Evolutionary conservation across 306 rosid species (phyloP), one percentile per base, ranked within the genome.

Genomic region (Rubus parviflorus): DNA sequence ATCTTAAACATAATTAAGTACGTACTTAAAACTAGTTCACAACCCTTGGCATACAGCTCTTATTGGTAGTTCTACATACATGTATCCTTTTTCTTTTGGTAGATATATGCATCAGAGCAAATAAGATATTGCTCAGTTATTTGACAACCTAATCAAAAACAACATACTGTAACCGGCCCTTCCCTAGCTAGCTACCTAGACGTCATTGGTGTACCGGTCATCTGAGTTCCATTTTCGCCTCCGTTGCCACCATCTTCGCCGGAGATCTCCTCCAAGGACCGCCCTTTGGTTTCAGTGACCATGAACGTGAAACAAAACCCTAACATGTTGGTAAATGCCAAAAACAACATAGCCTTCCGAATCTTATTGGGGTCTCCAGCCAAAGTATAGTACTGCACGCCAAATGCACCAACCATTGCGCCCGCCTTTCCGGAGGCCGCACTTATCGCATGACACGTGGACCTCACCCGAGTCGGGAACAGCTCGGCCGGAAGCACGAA

Each of bases 401-500:
- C 94, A 58, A 93, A 93, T 2, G 84, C 89, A 0, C 85, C 88
- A 1, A 93, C 87, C 74, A 90, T 72, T 0, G 97, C 97, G 0
- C 93, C 97, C 0, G 94, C 94, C 74, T 93, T 93, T 53, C 96
- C 91, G 0, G 93, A 82, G 0, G 97, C 94, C 0, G 92, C 93
- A 14, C 97, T 93, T 0, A 93, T 10, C 0, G 93, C 98, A 6
- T 91, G 98, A 8, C 97, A 93, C 0, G 98, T 85, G 20, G 95
- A 86, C 68, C 98, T 82, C 10, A 91, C 79, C 30, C 95, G 61
- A 0, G 95, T 93, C 0, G 97, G 98, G 62, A 93, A 93, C 12
- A 93, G 73, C 90, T 93, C 92, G 0, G 94, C 97, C 0, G 90
- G 98, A 7, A 93, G 86, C 46, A 93, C 94, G 1, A 93, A 93